Evolutionary conservation across 208 protist species (phyloP).

Genomic region (Phytomonas francai): DNA sequence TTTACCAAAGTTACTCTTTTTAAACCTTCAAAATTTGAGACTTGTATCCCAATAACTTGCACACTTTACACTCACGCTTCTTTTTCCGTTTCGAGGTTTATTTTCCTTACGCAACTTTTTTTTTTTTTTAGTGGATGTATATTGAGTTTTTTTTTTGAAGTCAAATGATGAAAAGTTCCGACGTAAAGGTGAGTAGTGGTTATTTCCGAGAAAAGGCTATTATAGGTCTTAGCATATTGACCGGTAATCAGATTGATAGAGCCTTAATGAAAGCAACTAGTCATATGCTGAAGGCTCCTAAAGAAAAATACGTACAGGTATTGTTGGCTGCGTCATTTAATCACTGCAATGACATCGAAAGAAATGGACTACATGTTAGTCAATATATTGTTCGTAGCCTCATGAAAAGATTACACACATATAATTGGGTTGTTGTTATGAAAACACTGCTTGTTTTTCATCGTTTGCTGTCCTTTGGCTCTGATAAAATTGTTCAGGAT

Average conservation of each 20-base stretch:
- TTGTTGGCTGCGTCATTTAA: slow-evolving; percentile 64
- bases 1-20: slow-evolving; percentile 13
- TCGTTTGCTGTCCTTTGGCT: slow-evolving; percentile 55
- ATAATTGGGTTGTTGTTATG: slow-evolving; percentile 82
- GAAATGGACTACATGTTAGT: slow-evolving; percentile 20
- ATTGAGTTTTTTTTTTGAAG: slow-evolving; percentile 6
- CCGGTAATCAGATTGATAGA: slow-evolving; percentile 56
- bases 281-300: slow-evolving; percentile 76
- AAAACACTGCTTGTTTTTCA: slow-evolving; percentile 77
- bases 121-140: slow-evolving; percentile 2
- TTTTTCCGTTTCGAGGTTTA: neutral
- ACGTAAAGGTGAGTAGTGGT: slow-evolving; percentile 61
- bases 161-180: slow-evolving; percentile 27
- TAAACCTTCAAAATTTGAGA: slow-evolving; percentile 8
- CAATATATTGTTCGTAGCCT: slow-evolving; percentile 71
- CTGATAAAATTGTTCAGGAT: slow-evolving; percentile 36
- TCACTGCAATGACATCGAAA: slow-evolving; percentile 20
- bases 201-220: slow-evolving; percentile 82
- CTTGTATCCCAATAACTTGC: neutral
- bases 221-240: slow-evolving; percentile 52
- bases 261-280: slow-evolving; percentile 82
- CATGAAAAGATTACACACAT: slow-evolving; percentile 62
- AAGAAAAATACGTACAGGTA: slow-evolving; percentile 78
- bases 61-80: neutral
- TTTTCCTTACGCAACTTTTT: slow-evolving; percentile 3